phyloP scores from a whole-genome alignment of 805 yeast species.

The Huiozyma naganishii region DNA sequence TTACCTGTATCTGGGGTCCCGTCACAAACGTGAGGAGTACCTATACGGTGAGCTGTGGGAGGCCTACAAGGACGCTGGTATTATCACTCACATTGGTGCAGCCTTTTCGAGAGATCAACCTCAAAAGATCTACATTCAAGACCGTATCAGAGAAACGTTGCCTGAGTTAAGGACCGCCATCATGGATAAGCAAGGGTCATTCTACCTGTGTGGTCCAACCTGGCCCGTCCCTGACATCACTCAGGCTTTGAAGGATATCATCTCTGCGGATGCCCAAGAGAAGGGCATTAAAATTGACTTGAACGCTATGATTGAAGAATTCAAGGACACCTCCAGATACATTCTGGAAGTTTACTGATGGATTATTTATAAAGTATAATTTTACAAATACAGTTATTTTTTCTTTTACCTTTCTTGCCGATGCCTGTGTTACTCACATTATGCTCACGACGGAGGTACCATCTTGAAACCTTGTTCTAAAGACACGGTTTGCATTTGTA shows the following conservation, averaged over 20 bases:
- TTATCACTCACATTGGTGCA: slow-evolving; percentile 90
- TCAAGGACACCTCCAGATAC: slow-evolving; percentile 88
- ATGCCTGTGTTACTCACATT: slow-evolving; percentile 30
- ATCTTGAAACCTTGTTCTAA: slow-evolving; percentile 88
- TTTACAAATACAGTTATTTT: background rate
- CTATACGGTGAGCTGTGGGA: slow-evolving; percentile 96
- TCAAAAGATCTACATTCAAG: slow-evolving; percentile 89
- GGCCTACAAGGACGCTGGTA: slow-evolving; percentile 85
- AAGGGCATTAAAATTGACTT: slow-evolving; percentile 61
- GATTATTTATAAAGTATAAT: background rate
- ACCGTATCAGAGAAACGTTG: slow-evolving; percentile 71
- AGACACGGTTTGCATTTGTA: slow-evolving; percentile 89
- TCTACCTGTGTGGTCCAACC: slow-evolving; percentile 96
- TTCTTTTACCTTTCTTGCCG: background rate
- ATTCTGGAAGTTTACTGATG: slow-evolving; percentile 80
- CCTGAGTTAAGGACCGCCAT: slow-evolving; percentile 69
- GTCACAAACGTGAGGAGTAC: slow-evolving; percentile 92
- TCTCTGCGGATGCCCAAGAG: slow-evolving; percentile 56
- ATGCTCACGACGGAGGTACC: slow-evolving; percentile 88
- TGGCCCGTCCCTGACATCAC: slow-evolving; percentile 99
- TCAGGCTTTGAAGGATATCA: slow-evolving; percentile 75
- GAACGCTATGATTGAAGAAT: slow-evolving; percentile 74
- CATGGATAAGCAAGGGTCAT: slow-evolving; percentile 69
- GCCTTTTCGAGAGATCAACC: slow-evolving; percentile 98
- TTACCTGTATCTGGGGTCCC: slow-evolving; percentile 80